Conservation (phyloP, 768 basidiomycete species). For the Stropharia rugosoannulata region DNA sequence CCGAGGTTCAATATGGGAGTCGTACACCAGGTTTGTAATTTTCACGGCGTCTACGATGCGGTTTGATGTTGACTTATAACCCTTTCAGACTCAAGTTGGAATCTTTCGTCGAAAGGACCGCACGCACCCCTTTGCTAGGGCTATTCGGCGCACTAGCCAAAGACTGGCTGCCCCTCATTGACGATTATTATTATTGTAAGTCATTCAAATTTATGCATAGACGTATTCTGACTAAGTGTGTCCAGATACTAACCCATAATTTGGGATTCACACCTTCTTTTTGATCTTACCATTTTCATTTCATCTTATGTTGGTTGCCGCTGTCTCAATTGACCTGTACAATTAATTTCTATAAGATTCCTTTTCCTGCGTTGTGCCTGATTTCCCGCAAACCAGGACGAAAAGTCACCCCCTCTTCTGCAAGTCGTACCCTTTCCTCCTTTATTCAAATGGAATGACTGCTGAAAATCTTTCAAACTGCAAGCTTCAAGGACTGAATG, state of each 20-base stretch:
- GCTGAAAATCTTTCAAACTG: no score
- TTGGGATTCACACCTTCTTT: no score
- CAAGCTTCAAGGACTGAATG: no score
- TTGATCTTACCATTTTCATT: no score
- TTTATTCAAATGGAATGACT: no score
- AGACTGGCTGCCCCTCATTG: conserved; percentile 87
- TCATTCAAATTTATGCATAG: conserved; percentile 11
- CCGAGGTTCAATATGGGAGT: conserved; percentile 83
- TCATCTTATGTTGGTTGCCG: no score
- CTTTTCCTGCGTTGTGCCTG: no score
- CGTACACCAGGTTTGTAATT: conserved; percentile 62
- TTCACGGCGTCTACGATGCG: background rate
- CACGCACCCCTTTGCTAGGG: conserved; percentile 62
- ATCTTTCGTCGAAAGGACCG: conserved; percentile 53
- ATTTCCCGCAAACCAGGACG: no score
- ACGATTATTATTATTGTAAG: conserved; percentile 91
- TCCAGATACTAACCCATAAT: background rate
- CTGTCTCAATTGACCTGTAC: no score
- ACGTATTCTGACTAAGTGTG: background rate
- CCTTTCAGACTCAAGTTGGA: conserved; percentile 71
- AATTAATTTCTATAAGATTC: no score
- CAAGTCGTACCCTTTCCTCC: no score
- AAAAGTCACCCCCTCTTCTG: no score
- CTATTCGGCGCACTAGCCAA: conserved; percentile 67
- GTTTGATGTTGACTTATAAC: background rate